Evolutionary conservation across 345 rosid species (phyloP).

Genomic region (Gynandropsis gynandra): DNA sequence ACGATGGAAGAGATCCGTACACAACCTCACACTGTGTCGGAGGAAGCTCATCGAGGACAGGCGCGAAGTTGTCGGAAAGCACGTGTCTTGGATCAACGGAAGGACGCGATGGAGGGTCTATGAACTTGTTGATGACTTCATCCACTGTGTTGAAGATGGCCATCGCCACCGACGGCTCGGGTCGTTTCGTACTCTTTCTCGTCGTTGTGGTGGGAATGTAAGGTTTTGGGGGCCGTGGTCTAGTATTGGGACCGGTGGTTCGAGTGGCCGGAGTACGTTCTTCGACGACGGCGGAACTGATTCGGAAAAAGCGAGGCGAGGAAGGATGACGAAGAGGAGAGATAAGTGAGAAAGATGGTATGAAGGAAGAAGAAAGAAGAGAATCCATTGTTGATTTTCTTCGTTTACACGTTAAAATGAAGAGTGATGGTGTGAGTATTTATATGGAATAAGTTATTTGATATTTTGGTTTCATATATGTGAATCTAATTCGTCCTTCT

Average conservation of each 20-base stretch:
- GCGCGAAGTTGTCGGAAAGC: constrained; percentile 33
- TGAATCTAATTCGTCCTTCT: no score
- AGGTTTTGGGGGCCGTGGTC: constrained; percentile 8
- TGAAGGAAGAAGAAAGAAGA: constrained; percentile 25
- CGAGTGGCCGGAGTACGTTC: constrained; percentile 17
- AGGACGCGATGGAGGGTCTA: constrained; percentile 35
- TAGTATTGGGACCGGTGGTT: constrained; percentile 6
- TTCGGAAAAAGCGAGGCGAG: constrained; percentile 18
- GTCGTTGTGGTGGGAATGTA: constrained; percentile 3
- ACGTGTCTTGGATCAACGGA: constrained; percentile 33
- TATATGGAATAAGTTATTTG: not conserved
- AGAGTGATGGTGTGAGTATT: constrained; percentile 24
- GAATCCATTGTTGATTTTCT: constrained; percentile 28
- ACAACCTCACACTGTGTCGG: constrained; percentile 28
- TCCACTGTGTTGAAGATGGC: constrained; percentile 25
- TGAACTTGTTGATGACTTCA: constrained; percentile 30
- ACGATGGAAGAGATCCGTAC: constrained; percentile 24
- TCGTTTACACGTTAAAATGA: constrained; percentile 17
- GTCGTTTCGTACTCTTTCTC: not conserved
- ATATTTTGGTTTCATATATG: no score
- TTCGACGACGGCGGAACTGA: constrained; percentile 26
- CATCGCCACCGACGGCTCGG: constrained; percentile 8
- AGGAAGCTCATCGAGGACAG: constrained; percentile 31
- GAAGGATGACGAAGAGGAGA: constrained; percentile 12
- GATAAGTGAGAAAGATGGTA: constrained; percentile 16